Base-by-base conservation (phyloP, 352 stramenopile genomes). In the Globisporangium nunn region DNA sequence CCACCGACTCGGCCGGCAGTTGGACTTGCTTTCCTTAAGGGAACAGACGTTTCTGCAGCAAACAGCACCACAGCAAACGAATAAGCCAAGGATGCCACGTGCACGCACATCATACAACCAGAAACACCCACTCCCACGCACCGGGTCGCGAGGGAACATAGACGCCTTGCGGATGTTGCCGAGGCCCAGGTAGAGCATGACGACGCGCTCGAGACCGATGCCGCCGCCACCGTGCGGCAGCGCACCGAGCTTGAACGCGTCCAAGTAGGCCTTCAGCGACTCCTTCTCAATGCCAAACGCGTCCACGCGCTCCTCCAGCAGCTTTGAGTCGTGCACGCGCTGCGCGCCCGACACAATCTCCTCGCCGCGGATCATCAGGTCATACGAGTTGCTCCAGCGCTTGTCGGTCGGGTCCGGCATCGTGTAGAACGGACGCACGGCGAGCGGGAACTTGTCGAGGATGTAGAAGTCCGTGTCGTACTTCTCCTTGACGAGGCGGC, bases 381-480 rank as follows among this genome's bases (percentile, higher is more conserved):
- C 97, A 69, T 98, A 99, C 72, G 85, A 98, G 79, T 99, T 99
- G 70, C 92, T 85, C 83, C 91, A 88, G 60, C 74, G 74, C 71
- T 85, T 77, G 83, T 99, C 91, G 29, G 91, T 88, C 50, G 96
- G 95, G 78, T 98, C 91, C 11, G 97, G 97, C 97, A 99, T 99
- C 51, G 97, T 99, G 86, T 99, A 99, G 77, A 99, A 99, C 56
- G 97, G 97, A 72, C 97, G 89, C 62, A 99, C 95, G 29, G 83
- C 68, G n/a, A 99, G 70, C 35, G 97, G 97, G 82, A 99, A 99
- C 84, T 99, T 99, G 90, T 99, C 97, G 73, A 99, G 91, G 58
- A 99, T 99, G 85, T 98, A 99, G 71, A 99, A 99, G 78, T 99
- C 97, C 59, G 96, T 99, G 54, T 92, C 89, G 71, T 98, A 99